A percentile compares a stretch with the other conserved stretches of the same genome.
These are phyloP conservation scores for Thelonectria olida DNA, from an alignment of 2,329 filamentous ascomycete species.

Conservation along the genomic window DNA sequence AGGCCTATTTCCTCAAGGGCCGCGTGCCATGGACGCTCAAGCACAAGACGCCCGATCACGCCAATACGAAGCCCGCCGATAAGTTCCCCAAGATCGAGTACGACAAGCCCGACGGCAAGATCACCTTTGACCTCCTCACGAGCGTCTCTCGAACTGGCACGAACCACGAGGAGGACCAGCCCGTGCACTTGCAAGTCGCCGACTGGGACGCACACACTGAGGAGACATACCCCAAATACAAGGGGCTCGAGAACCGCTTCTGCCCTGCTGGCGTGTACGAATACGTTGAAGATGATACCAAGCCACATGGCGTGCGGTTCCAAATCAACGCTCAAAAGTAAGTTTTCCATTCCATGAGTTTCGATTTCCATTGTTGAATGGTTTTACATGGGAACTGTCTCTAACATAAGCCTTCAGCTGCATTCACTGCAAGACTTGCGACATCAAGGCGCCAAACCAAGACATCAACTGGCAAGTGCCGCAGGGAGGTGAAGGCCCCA, in stretches of 20 bases:
- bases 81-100: slow-evolving; percentile 91
- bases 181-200: slow-evolving; percentile 92
- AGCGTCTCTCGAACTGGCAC: slow-evolving; percentile 95
- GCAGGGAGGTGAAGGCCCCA: slow-evolving; percentile 84
- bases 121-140: slow-evolving; percentile 95
- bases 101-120: slow-evolving; percentile 93
- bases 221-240: slow-evolving; percentile 84
- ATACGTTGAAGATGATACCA: slow-evolving; percentile 91
- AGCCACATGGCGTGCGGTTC: slow-evolving; percentile 89
- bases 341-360: slow-evolving; percentile 51
- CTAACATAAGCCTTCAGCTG: slow-evolving; percentile 66
- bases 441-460: slow-evolving; percentile 96
- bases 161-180: slow-evolving; percentile 98
- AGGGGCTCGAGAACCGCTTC: slow-evolving; percentile 95
- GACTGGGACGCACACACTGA: slow-evolving; percentile 93
- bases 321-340: slow-evolving; percentile 98
- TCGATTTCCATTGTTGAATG: not conserved
- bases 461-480: slow-evolving; percentile 98
- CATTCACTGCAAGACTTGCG: slow-evolving; percentile 99
- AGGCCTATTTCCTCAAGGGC: slow-evolving; percentile 88
- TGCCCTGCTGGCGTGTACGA: slow-evolving; percentile 98
- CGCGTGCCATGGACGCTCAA: slow-evolving; percentile 91
- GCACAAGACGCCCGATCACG: slow-evolving; percentile 81
- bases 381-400: not conserved
- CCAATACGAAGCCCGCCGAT: slow-evolving; percentile 81